Base-by-base conservation (phyloP, 208 protist genomes). In the Crithidia thermophila region DNA sequence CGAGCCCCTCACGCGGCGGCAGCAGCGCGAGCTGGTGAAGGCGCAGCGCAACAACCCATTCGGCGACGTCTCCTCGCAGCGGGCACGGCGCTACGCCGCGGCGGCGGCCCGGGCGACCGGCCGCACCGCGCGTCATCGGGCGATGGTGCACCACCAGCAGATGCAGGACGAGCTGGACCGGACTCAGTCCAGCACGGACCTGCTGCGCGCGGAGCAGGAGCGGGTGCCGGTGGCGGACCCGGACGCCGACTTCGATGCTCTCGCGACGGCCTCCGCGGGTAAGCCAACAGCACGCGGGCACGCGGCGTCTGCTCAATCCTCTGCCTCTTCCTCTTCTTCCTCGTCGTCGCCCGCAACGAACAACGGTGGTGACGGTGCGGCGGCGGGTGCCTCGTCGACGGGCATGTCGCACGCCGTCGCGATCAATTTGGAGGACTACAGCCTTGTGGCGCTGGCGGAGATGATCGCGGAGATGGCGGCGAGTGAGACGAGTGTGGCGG, bases 401-500 rank as follows among this genome's bases (percentile, higher is more conserved):
- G 37, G 18, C 43, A 63, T 63, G 61, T 43, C 66, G 16, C n/a
- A 20, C 60, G 31, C 77, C 1, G 46, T 91, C 11, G 84, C 82
- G 8, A 80, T 91, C 49, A 87, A 82, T 34, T 20, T 85, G 46
- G 86, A 91, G 36, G 89, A 95, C 73, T 91, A 85, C 77, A 87
- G 84, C 43, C 64, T 91, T 8, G 86, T 95, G 20, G 89, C 89
- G n/a, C 61, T 93, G 30, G 84, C 89, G 28, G 86, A 87, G 69
- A 87, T 93, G 82, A 67, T 95, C 5, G 74, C 84, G 21, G 86
- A 95, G 69, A 72, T 95, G 39, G 80, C 89, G 11, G 74, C 78
- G 1, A 67, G 70, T 5, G 82, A 87, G 37, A 57, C 68, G 33
- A 28, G 51, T 14, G 86, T 93, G 25, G 75, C 58, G 23, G 72